Evolutionary conservation across 2,329 filamentous ascomycete species (phyloP).

Genomic region (Daldinia sp.): DNA sequence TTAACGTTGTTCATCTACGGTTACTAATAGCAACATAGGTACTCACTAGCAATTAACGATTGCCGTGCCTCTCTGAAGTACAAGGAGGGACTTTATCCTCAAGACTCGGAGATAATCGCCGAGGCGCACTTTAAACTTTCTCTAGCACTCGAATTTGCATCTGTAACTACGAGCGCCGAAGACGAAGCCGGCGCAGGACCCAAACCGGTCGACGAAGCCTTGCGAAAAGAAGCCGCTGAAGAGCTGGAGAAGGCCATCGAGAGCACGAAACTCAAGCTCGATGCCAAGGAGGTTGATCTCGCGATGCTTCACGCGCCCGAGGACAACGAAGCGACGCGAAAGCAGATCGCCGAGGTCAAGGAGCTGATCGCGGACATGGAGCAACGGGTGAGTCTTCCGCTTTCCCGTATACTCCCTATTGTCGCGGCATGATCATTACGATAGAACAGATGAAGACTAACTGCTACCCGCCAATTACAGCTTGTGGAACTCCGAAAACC

Average conservation of each 20-base stretch:
- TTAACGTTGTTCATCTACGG: slow-evolving; percentile 5
- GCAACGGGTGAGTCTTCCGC: slow-evolving; percentile 68
- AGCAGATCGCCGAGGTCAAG: slow-evolving; percentile 77
- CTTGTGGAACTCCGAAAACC: slow-evolving; percentile 76
- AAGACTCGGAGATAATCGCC: slow-evolving; percentile 86
- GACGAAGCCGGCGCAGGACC: slow-evolving; percentile 58
- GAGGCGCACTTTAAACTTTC: slow-evolving; percentile 98
- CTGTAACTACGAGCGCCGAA: slow-evolving; percentile 73
- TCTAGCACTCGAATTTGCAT: slow-evolving; percentile 92
- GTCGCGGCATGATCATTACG: slow-evolving; percentile 28
- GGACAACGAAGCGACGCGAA: slow-evolving; percentile 73
- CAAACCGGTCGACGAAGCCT: slow-evolving; percentile 73
- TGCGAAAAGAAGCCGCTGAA: slow-evolving; percentile 76
- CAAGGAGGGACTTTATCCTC: slow-evolving; percentile 81
- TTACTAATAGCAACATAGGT: slow-evolving; percentile 61
- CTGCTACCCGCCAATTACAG: slow-evolving; percentile 52
- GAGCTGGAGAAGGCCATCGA: slow-evolving; percentile 81
- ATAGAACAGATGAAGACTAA: slow-evolving; percentile 37
- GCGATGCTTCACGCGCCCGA: slow-evolving; percentile 72
- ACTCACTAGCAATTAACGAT: slow-evolving; percentile 87
- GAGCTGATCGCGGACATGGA: slow-evolving; percentile 85
- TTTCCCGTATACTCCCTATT: slow-evolving; percentile 46
- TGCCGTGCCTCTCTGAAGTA: slow-evolving; percentile 81
- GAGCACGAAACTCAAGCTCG: slow-evolving; percentile 77
- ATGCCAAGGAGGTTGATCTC: slow-evolving; percentile 76